Conservation (phyloP, 2,329 filamentous ascomycete genomes). For the Beauveria varroae region DNA sequence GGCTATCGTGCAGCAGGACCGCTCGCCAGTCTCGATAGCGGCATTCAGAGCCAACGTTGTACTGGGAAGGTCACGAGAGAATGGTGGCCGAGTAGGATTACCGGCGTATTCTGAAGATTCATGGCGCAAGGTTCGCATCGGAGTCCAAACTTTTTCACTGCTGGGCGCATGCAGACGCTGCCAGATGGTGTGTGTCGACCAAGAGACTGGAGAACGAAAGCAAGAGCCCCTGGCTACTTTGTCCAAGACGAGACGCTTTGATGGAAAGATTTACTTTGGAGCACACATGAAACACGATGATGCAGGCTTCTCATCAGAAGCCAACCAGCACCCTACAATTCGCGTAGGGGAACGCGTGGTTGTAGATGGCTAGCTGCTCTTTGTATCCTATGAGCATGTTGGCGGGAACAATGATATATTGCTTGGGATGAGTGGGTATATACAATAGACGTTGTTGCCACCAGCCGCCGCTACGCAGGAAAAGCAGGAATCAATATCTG, state of each 20-base stretch:
- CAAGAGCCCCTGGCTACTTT: constrained; percentile 86
- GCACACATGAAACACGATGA: constrained; percentile 60
- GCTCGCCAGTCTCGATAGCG: constrained; percentile 59
- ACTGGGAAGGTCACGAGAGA: constrained; percentile 37
- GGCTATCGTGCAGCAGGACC: constrained; percentile 55
- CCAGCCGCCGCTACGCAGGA: neutral
- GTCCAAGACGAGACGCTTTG: constrained; percentile 74
- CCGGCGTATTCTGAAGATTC: constrained; percentile 70
- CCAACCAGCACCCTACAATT: constrained; percentile 25
- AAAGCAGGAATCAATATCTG: neutral
- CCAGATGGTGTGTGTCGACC: constrained; percentile 94
- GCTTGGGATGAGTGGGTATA: neutral
- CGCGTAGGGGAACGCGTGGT: constrained; percentile 39
- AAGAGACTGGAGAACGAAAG: constrained; percentile 66
- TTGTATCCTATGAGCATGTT: neutral
- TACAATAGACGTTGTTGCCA: neutral
- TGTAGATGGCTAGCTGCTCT: constrained; percentile 13
- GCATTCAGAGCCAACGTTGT: constrained; percentile 89
- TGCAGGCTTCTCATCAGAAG: neutral
- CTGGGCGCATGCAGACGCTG: constrained; percentile 82
- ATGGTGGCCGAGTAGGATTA: constrained; percentile 27
- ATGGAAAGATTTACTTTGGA: constrained; percentile 85
- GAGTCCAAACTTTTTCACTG: constrained; percentile 56
- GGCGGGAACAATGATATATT: neutral
- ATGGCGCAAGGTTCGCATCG: constrained; percentile 65